phyloP scores from a whole-genome alignment of 768 basidiomycete species.

The Leccinellum rugosiceps region DNA sequence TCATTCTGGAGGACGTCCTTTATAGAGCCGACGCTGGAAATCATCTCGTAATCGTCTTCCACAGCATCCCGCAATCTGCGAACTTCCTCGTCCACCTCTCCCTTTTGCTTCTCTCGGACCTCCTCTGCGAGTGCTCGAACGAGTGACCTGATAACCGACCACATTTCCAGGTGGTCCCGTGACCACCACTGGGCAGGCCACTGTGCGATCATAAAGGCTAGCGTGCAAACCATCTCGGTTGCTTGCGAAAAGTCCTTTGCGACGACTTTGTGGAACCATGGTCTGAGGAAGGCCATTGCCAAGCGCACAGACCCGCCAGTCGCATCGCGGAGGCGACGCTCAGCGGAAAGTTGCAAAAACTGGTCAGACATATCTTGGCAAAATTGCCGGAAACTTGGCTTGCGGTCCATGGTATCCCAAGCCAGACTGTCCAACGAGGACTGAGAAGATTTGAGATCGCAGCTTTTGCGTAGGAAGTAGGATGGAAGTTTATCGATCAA shows the following conservation, averaged over 20 bases:
- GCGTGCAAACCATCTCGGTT: conserved; percentile 36
- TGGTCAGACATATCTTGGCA: conserved; percentile 65
- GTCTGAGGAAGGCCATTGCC: conserved; percentile 62
- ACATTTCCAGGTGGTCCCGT: conserved; percentile 60
- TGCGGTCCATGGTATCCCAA: conserved; percentile 59
- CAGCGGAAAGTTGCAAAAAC: conserved; percentile 53
- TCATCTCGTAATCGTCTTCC: conserved; percentile 38
- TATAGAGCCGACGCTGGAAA: conserved; percentile 19
- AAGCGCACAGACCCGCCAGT: conserved; percentile 67
- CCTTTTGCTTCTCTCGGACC: conserved; percentile 48
- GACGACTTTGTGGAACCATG: conserved; percentile 62
- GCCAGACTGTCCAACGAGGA: conserved; percentile 37
- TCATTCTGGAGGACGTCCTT: conserved; percentile 5
- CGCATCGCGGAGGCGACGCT: conserved; percentile 60
- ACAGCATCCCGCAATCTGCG: conserved; percentile 48
- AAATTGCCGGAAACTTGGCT: conserved; percentile 64
- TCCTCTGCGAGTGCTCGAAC: conserved; percentile 64
- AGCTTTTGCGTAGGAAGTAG: conserved; percentile 51
- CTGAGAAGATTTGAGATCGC: conserved; percentile 27
- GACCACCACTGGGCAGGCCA: conserved; percentile 74
- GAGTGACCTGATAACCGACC: conserved; percentile 55
- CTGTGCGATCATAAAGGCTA: conserved; percentile 51
- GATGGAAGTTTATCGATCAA: conserved; percentile 68
- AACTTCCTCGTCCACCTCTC: conserved; percentile 44
- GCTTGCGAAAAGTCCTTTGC: conserved; percentile 38